Base-by-base conservation (phyloP, 2,329 filamentous ascomycete species). In the Tolypocladium cylindrosporum region DNA sequence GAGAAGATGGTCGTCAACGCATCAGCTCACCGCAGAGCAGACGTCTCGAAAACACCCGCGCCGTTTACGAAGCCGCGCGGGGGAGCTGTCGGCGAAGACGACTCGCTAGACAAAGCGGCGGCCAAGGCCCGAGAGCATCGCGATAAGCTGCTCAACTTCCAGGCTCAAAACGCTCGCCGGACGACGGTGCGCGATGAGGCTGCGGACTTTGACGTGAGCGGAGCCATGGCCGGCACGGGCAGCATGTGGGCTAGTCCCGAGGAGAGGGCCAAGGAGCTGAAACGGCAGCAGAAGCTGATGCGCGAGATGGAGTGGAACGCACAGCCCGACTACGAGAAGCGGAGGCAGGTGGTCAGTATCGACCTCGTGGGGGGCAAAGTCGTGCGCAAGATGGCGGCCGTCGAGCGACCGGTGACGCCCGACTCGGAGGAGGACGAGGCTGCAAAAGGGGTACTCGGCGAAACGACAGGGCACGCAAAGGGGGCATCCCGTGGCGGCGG, bases 121-220 rank as follows among this genome's bases (percentile, higher is more conserved):
- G 79, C 80, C 27, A 86, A 84, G 62, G 91, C 91, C 1, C 83
- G 86, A 58, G 85, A 87, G 62, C 91, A 96, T 66, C 80, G 91
- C 19, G 91, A 96, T 69, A 89, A 83, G 66, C 79, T 97, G 1
- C 80, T 96, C 13, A 80, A 79, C 1, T 96, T 91, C 69, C 92
- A 97, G 70, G 86, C 89, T 1, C 87, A 96, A 66, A 96, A 96
- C 63, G 90, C 91, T 0, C 83, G 83, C 59, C 80, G 92, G 50
- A 97, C 92, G 1, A 90, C 86, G 19, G 88, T 97, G 19, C 84
- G 91, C 42, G 92, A 97, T 66, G 91, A 96, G 74, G 91, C 91
- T 0, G 76, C 82, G 0, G 82, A 85, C 58, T 85, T 85, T 64
- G 82, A 85, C 57, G 76, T 81, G 3, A 70, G 71, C 40, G 71